Base-by-base conservation (phyloP, 495 filamentous ascomycete species). In the Hypoxylon lenormandii region DNA sequence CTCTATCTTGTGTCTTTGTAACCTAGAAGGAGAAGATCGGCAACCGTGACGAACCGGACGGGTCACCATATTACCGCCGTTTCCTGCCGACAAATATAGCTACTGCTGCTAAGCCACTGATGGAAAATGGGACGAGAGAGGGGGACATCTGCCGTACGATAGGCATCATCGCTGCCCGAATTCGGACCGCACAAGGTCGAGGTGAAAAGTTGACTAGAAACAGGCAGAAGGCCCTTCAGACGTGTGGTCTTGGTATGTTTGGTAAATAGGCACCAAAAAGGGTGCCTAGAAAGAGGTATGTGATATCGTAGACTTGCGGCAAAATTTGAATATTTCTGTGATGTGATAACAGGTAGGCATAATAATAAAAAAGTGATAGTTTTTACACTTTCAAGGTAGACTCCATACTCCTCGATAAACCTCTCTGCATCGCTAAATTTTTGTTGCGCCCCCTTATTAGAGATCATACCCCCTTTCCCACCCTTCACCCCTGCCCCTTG, bases 361-460 rank as follows among this genome's bases (percentile, higher is more conserved):
- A 21, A 21, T 37, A 5, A 22, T 3, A 22, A n/a, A 3, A 52
- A 3, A 47, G 26, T 49, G 49, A 4, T 15, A 49, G 60, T 18
- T 38, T n/a, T 61, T 33, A 33, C 30, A 33, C 10, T 33, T 33
- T 33, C 6, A 33, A n/a, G n/a, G n/a, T 33, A 11, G 6, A 68
- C 51, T 57, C 56, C 51, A 42, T 8, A 33, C 57, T 57, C 64
- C 40, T 57, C 49, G 23, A 18, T 36, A 50, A 36, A 11, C 16
- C 28, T 33, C 28, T 33, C 36, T 42, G 5, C 21, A n/a, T 38
- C 48, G 15, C 63, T 23, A 36, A 12, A 43, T 61, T 51, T 57
- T 57, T 38, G 19, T 55, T 16, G 26, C 43, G 23, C 56, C 33
- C 49, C 48, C 56, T 30, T 56, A 42, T 33, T 60, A 13, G 30